A percentile compares a stretch with the other conserved stretches of the same genome.
Conservation (phyloP, 495 filamentous ascomycete species). For the Evansstolkia leycettana region DNA sequence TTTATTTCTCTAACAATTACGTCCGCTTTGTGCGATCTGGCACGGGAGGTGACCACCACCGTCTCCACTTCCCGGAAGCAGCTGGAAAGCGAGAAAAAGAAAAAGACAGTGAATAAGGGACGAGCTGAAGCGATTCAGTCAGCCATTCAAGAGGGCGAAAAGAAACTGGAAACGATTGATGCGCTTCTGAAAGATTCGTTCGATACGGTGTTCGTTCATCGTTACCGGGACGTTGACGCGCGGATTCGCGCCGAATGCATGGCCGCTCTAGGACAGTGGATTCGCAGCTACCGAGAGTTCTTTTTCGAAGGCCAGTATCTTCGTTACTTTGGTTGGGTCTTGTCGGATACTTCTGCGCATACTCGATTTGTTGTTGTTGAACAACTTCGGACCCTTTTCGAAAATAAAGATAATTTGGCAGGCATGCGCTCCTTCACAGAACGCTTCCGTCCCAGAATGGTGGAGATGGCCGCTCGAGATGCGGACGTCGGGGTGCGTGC, state of each 20-base stretch:
- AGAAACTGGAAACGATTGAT: slow-evolving; percentile 50
- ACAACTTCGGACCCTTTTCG: slow-evolving; percentile 65
- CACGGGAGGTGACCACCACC: slow-evolving; percentile 48
- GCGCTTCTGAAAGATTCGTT: slow-evolving; percentile 67
- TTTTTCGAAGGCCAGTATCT: slow-evolving; percentile 83
- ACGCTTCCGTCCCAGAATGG: slow-evolving; percentile 70
- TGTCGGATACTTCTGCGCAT: slow-evolving; percentile 60
- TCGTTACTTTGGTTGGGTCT: slow-evolving; percentile 88
- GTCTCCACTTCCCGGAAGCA: slow-evolving; percentile 68
- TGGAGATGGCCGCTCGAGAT: slow-evolving; percentile 85
- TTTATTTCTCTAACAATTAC: slow-evolving; percentile 65
- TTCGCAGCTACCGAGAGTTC: slow-evolving; percentile 63
- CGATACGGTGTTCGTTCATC: slow-evolving; percentile 82
- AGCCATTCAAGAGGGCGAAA: slow-evolving; percentile 51
- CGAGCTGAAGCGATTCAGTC: slow-evolving; percentile 55
- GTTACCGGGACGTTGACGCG: slow-evolving; percentile 87
- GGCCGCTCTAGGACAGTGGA: slow-evolving; percentile 75
- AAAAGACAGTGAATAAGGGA: slow-evolving; percentile 63
- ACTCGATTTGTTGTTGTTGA: slow-evolving; percentile 70
- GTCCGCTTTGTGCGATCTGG: slow-evolving; percentile 53
- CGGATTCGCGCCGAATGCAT: slow-evolving; percentile 78
- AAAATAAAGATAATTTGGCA: slow-evolving; percentile 59
- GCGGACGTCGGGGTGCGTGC: slow-evolving; percentile 66
- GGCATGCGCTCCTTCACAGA: slow-evolving; percentile 81
- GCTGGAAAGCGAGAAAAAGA: slow-evolving; percentile 68